Evolutionary conservation across 352 stramenopile species (phyloP).

Genomic region (Phytophthora megakarya): DNA sequence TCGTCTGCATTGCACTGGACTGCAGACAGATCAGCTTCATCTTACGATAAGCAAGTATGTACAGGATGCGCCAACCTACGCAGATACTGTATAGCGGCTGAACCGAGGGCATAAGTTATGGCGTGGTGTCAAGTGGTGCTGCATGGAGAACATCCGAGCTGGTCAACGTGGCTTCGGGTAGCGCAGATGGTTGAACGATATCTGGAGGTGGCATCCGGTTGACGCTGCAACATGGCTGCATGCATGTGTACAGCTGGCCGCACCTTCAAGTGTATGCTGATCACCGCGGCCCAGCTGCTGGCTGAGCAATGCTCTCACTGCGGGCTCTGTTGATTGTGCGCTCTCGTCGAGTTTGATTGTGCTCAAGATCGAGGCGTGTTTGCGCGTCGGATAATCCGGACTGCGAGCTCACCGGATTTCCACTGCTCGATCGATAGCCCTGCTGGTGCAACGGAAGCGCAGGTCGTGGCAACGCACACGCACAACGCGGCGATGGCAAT

Average conservation of each 20-base stretch:
- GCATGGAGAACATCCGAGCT: background rate
- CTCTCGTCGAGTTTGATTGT: conserved; percentile 12
- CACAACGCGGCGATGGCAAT: conserved; percentile 14
- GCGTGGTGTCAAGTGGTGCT: background rate
- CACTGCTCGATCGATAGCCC: background rate
- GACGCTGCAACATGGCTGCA: conserved; percentile 12
- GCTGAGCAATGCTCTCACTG: conserved; percentile 12
- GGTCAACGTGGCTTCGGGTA: background rate
- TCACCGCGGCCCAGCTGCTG: conserved; percentile 27
- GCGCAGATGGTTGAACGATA: background rate
- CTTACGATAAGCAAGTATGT: background rate
- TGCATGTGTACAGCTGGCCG: background rate
- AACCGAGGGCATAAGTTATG: background rate
- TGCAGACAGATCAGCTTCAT: conserved; percentile 5
- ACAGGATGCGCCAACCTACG: background rate
- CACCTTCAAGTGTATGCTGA: conserved; percentile 33
- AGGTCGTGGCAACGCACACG: conserved; percentile 2
- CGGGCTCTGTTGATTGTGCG: conserved; percentile 1
- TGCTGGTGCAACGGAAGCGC: conserved; percentile 24
- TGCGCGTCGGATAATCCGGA: conserved; percentile 1
- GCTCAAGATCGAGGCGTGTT: background rate
- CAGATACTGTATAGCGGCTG: conserved; percentile 1
- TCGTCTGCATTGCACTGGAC: conserved; percentile 5
- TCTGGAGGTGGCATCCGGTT: background rate
- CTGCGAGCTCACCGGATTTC: conserved; percentile 7